Conservation (phyloP, 192 early-diverging fungal genomes). For the Allomyces macrogynus region DNA sequence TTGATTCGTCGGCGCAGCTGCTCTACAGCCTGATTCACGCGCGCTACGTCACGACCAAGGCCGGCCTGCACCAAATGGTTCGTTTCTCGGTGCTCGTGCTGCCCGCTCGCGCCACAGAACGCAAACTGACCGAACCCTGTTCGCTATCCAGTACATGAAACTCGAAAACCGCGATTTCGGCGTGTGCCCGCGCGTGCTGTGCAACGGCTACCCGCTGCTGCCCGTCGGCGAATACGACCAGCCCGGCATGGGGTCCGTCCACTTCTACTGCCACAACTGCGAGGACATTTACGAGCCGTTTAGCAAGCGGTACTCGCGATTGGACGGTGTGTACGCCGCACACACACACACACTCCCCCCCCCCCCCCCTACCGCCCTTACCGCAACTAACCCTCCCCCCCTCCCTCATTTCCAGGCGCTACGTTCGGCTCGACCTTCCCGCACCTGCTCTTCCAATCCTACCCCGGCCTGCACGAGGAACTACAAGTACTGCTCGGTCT, state of each 20-base stretch:
- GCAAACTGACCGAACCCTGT: no score
- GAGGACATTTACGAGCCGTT: constrained; percentile 56
- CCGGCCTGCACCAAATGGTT: constrained; percentile 69
- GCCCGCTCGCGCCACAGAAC: no score
- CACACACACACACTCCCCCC: no score
- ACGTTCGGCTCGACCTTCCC: constrained; percentile 94
- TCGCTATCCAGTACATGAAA: constrained; percentile 26
- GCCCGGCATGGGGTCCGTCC: constrained; percentile 43
- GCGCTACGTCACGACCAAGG: constrained; percentile 71
- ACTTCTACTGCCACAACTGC: constrained; percentile 62
- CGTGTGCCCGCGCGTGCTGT: constrained; percentile 48
- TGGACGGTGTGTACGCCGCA: constrained; percentile 39
- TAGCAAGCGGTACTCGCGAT: constrained; percentile 37
- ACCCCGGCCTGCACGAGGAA: constrained; percentile 49
- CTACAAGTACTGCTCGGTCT: neutral
- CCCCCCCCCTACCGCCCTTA: neutral
- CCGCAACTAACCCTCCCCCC: neutral
- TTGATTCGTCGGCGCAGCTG: constrained; percentile 71
- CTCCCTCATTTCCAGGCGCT: constrained; percentile 38
- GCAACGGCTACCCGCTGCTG: constrained; percentile 33
- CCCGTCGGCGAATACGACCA: constrained; percentile 53
- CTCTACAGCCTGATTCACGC: constrained; percentile 90
- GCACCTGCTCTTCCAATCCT: constrained; percentile 73
- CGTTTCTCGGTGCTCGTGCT: no score
- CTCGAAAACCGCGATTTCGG: constrained; percentile 44